Evolutionary conservation across 2,329 filamentous ascomycete species (phyloP), one percentile per base, ranked within the genome.

Genomic region (Colletotrichum musicola): DNA sequence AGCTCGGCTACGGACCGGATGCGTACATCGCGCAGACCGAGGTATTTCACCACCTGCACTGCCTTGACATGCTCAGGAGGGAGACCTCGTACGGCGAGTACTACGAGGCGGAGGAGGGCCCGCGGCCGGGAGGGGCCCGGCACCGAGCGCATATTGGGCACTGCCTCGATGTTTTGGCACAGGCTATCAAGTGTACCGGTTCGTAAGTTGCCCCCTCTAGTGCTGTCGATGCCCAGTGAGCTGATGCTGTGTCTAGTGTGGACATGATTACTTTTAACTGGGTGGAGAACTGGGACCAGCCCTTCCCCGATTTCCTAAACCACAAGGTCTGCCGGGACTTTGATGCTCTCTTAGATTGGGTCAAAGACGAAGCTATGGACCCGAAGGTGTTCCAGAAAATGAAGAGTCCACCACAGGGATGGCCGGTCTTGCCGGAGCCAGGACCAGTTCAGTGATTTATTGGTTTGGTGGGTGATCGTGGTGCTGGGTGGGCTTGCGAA

Each of bases 21-120:
- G 76, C 74, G 4, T 79, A 79, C 65, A 74, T 78, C 57, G 77
- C 72, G 3, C 71, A 76, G 51, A 64, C 81, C 1, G 80, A 82
- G 16, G 64, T 79, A 3, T 80, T 80, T 64, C 80, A 81, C 60
- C 76, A 80, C 53, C 72, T 81, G 1, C 80, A 81, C 64, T 81
- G 79, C 70, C 74, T 81, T 57, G 78, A 81, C 57, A 70, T 77
- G 2, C 72, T 81, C 1, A 75, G 79, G 7, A 38, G 55, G 9
- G 54, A 70, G 20, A 20, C 61, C 2, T 65, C 58, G n/a, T 62
- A 62, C 10, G 47, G 49, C 46, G 63, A 71, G 40, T 71, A 60
- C 14, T 64, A 54, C 12, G 27, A 64, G 38, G 22, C 38, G 22
- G 47, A 60, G 6, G 55, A 64, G 30, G 62, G 55, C 5, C 55